Percentiles rank a stretch among this genome's conserved stretches.
phyloP scores from a whole-genome alignment of 202 grass and related monocot genomes.

The Brachypodium distachyon region DNA sequence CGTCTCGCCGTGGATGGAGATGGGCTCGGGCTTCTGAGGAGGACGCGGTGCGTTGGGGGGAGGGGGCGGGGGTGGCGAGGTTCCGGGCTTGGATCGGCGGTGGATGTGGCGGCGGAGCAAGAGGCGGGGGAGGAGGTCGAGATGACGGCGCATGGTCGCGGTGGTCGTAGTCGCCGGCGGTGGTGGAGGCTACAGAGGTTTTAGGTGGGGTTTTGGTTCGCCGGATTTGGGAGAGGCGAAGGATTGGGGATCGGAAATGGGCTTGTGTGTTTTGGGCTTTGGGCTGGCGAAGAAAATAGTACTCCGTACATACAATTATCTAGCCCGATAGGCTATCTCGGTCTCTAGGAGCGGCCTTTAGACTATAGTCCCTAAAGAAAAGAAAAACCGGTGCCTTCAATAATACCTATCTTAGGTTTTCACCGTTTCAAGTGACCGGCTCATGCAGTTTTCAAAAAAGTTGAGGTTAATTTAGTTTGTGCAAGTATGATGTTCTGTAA shows the following conservation, averaged over 20 bases:
- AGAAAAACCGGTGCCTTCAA: too few species aligned
- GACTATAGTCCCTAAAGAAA: too few species aligned
- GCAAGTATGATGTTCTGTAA: too few species aligned
- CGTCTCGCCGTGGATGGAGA: constrained; percentile 51
- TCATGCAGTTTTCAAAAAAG: too few species aligned
- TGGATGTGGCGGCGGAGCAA: constrained; percentile 28
- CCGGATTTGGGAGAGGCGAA: constrained; percentile 2
- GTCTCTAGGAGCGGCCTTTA: too few species aligned
- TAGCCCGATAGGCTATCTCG: background rate
- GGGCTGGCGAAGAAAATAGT: background rate
- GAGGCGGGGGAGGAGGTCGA: constrained; percentile 28
- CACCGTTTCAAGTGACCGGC: too few species aligned
- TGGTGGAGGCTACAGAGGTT: background rate
- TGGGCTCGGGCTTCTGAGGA: constrained; percentile 58
- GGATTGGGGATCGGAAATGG: background rate
- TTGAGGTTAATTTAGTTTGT: too few species aligned
- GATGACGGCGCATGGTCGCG: constrained; percentile 19
- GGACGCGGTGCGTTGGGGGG: constrained; percentile 39
- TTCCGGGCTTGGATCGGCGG: constrained; percentile 20
- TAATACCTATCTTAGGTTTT: too few species aligned
- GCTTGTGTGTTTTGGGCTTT: background rate
- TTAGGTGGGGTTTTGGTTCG: constrained; percentile 21
- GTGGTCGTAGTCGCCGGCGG: background rate
- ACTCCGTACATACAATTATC: too few species aligned
- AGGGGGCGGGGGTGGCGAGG: constrained; percentile 1